Base-by-base conservation (phyloP, 78 protist species). In the Dictyostelium capitatum region DNA sequence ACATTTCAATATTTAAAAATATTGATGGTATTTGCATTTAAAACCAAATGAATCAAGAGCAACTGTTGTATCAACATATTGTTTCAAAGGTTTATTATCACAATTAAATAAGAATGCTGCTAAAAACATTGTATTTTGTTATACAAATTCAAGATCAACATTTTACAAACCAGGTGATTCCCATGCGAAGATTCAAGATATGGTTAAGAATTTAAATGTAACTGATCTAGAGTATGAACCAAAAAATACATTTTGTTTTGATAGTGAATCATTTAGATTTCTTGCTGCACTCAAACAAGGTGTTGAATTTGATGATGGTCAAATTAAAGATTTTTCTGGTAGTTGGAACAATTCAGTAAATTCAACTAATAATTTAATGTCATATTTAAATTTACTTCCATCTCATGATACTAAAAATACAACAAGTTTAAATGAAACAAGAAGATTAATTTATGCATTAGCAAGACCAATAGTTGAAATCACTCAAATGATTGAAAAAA, bases 11-110 rank as follows among this genome's bases (percentile, higher is more conserved):
- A 10, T 62, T 62, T 25, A 4, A 62, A 23, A 62, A 3, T 25
- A 62, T 62, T 10, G 72, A 62, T 62, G 72, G 72, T 62, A 62
- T 62, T 62, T 62, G 72, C 25, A 62, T 62, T 62, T 62, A 28
- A 23, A 62, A 7, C 72, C 43, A 9, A 23, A 62, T 11, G 72
- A 25, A 25, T 0, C 41, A 25, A 28, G 6, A 23, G 20, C 11
- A 6, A 7, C 15, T 2, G 41, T 25, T 3, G 41, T 62, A 2
- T 19, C n/a, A 3, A 6, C 5, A 28, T 62, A 62, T 62, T 25
- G 43, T 20, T 62, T 62, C 43, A 62, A 62, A 62, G 41, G 43
- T n/a, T 25, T 62, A 62, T 9, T 62, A 28, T 62, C 72, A 23
- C 41, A 25, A 28, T 14, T 62, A 10, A 12, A 62, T 28, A 62